Conservation (phyloP, 164 flowering plant species). For the Annona cherimola region DNA sequence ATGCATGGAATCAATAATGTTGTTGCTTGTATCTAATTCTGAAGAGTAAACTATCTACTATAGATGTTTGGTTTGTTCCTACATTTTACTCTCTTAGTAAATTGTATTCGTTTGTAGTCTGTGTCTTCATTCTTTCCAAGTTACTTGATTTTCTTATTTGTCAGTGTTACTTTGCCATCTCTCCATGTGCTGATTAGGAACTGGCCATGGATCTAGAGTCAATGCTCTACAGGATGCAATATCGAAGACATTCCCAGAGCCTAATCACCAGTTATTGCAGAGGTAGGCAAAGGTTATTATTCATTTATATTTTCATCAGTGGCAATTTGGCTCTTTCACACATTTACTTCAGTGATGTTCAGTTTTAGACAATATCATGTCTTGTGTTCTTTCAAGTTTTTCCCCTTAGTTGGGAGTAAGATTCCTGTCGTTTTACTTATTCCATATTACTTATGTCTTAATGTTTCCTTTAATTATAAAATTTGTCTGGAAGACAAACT, state of each 20-base stretch:
- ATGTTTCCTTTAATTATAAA: not conserved
- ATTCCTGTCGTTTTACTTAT: not conserved
- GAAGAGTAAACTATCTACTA: too few species aligned
- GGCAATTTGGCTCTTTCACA: not conserved
- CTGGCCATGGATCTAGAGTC: slow-evolving; percentile 59
- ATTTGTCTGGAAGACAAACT: not conserved
- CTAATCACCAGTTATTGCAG: slow-evolving; percentile 79
- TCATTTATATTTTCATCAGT: not conserved
- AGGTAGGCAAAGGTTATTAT: slow-evolving; percentile 39
- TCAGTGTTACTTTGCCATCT: not conserved
- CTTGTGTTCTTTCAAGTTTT: not conserved
- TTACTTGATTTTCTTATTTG: not conserved
- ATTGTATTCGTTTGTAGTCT: too few species aligned
- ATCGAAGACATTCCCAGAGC: slow-evolving; percentile 90
- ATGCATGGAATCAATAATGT: too few species aligned
- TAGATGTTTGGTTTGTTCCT: not conserved
- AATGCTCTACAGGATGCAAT: slow-evolving; percentile 74
- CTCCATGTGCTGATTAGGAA: slow-evolving; percentile 37
- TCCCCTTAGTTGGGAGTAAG: not conserved
- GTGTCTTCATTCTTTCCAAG: not conserved
- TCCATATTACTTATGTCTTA: not conserved
- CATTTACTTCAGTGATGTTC: not conserved
- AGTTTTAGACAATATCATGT: not conserved
- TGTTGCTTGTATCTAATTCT: too few species aligned
- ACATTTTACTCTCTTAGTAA: not conserved